phyloP scores from a whole-genome alignment of 2,329 filamentous ascomycete species.

The Fusarium palustre region DNA sequence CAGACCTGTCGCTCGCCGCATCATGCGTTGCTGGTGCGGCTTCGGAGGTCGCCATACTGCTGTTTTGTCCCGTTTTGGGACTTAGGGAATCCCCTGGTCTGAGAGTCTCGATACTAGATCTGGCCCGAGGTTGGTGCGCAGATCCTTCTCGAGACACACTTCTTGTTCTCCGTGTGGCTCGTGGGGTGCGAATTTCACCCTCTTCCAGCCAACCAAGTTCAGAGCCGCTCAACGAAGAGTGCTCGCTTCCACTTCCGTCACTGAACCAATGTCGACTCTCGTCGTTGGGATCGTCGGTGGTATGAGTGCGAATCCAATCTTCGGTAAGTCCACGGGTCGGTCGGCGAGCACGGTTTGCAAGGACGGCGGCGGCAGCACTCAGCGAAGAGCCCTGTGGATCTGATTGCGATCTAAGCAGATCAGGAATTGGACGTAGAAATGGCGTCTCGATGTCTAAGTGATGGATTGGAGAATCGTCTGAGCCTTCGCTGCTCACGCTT shows the following conservation, averaged over 20 bases:
- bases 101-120: slow-evolving; percentile 69
- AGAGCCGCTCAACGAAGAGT: slow-evolving; percentile 79
- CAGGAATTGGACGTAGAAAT: slow-evolving; percentile 69
- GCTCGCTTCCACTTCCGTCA: slow-evolving; percentile 77
- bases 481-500: slow-evolving; percentile 69
- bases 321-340: slow-evolving; percentile 75
- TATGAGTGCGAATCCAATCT: slow-evolving; percentile 88
- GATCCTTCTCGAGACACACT: slow-evolving; percentile 47
- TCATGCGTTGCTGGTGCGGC: slow-evolving; percentile 47
- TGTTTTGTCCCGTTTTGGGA: slow-evolving; percentile 47
- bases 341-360: slow-evolving; percentile 72
- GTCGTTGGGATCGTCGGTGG: slow-evolving; percentile 72
- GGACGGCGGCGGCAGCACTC: slow-evolving; percentile 70
- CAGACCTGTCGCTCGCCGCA: slow-evolving; percentile 45
- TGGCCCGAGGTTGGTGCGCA: slow-evolving; percentile 58
- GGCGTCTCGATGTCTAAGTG: slow-evolving; percentile 72
- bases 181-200: slow-evolving; percentile 61
- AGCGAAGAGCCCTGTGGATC: slow-evolving; percentile 49
- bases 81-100: slow-evolving; percentile 51
- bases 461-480: slow-evolving; percentile 71
- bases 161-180: slow-evolving; percentile 49
- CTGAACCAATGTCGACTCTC: slow-evolving; percentile 87
- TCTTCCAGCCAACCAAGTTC: slow-evolving; percentile 66
- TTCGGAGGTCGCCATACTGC: slow-evolving; percentile 51
- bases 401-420: slow-evolving; percentile 50